Conservation (phyloP, 495 filamentous ascomycete species). For the Penicillium verhagenii region DNA sequence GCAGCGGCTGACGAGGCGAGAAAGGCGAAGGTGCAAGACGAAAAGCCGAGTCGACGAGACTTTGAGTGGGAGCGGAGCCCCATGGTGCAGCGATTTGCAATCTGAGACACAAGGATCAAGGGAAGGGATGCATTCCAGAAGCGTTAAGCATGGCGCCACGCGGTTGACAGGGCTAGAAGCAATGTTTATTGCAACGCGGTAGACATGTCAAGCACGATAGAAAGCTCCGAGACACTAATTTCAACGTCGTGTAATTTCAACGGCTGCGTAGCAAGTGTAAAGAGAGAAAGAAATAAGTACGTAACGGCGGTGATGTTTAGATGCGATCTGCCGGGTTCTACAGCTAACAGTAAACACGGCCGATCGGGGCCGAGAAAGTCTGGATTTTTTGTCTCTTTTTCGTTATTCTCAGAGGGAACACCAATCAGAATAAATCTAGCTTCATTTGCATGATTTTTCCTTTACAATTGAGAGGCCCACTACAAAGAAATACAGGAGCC, state of each 20-base stretch:
- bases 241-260: neutral
- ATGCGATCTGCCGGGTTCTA: neutral
- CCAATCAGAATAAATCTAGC: slow-evolving; percentile 1
- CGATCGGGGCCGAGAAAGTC: slow-evolving; percentile 2
- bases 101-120: slow-evolving; percentile 28
- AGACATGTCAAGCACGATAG: neutral
- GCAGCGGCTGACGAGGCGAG: slow-evolving; percentile 26
- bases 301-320: neutral
- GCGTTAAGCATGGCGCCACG: slow-evolving; percentile 31
- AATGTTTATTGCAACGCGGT: slow-evolving; percentile 6
- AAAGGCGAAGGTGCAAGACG: slow-evolving; percentile 21
- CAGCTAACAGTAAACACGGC: slow-evolving; percentile 9
- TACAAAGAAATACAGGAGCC: slow-evolving; percentile 13
- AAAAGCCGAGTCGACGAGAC: slow-evolving; percentile 17
- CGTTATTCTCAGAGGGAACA: neutral
- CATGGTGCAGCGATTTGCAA: slow-evolving; percentile 21
- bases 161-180: slow-evolving; percentile 15
- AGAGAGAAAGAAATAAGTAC: neutral
- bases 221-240: neutral
- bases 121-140: slow-evolving; percentile 28
- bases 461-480: slow-evolving; percentile 1
- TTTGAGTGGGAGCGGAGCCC: slow-evolving; percentile 19
- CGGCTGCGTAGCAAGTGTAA: neutral
- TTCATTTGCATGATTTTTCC: neutral
- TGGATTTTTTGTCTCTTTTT: neutral